These are phyloP conservation scores for Jamesozyma gamospora DNA, from an alignment of 805 yeast species.

Conservation along the genomic window DNA sequence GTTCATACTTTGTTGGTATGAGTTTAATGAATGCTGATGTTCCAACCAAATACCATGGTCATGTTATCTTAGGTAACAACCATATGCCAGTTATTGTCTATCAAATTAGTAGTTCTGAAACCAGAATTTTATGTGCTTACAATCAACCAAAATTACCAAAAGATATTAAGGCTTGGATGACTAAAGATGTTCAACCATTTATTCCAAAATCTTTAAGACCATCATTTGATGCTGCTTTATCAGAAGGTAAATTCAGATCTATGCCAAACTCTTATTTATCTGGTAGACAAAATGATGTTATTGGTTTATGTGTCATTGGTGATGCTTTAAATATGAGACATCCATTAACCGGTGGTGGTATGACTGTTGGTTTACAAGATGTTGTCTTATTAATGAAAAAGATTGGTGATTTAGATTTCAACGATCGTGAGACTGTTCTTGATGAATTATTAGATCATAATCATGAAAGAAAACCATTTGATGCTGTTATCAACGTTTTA, in stretches of 20 bases:
- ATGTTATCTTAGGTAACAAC: conserved; percentile 67
- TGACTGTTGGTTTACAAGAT: conserved; percentile 94
- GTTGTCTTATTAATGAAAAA: conserved; percentile 52
- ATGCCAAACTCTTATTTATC: conserved; percentile 93
- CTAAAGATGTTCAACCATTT: conserved; percentile 48
- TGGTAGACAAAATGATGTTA: conserved; percentile 58
- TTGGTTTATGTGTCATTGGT: conserved; percentile 77
- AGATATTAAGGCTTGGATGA: conserved; percentile 52
- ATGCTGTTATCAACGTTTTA: conserved; percentile 78
- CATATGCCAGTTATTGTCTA: conserved; percentile 86
- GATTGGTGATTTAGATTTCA: conserved; percentile 34
- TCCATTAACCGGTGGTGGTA: conserved; percentile 97
- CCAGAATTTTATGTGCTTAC: conserved; percentile 84
- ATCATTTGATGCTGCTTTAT: conserved; percentile 57
- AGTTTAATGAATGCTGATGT: conserved; percentile 63
- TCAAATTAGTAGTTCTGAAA: conserved; percentile 73
- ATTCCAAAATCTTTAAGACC: conserved; percentile 60
- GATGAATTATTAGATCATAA: conserved; percentile 60
- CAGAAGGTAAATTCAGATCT: conserved; percentile 49
- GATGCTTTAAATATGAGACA: conserved; percentile 97
- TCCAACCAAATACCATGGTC: conserved; percentile 73
- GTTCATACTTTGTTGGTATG: conserved; percentile 82
- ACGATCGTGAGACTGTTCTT: conserved; percentile 46
- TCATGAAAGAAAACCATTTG: conserved; percentile 63
- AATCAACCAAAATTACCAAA: conserved; percentile 67